These are phyloP conservation scores for Nematocida displodere DNA, from an alignment of 371 early-diverging fungal genomes.

Conservation along the genomic window DNA sequence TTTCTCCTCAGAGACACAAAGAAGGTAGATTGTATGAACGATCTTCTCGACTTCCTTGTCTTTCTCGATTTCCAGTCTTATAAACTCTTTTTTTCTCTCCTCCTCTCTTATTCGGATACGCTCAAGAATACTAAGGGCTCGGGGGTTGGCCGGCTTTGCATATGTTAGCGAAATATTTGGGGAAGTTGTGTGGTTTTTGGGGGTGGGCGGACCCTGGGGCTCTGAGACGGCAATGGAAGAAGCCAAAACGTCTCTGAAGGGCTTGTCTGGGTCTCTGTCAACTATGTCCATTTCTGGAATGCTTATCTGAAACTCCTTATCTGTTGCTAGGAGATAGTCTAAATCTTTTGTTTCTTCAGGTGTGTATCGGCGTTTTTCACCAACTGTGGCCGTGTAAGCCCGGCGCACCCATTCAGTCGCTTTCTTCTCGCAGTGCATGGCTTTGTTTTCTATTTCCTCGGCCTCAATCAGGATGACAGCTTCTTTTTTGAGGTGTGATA, in stretches of 20 bases:
- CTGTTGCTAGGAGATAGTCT: conserved; percentile 2
- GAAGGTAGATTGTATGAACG: conserved; percentile 14
- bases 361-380: background rate
- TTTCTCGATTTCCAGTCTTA: conserved; percentile 50
- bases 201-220: background rate
- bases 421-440: conserved; percentile 35
- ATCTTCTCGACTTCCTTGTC: conserved; percentile 49
- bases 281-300: too few species aligned
- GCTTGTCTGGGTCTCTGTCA: background rate
- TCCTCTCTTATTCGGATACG: conserved; percentile 61
- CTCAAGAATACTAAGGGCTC: conserved; percentile 56
- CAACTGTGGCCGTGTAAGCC: too few species aligned
- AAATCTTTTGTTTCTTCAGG: background rate
- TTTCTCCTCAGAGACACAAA: conserved; percentile 7
- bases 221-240: background rate
- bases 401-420: conserved; percentile 12
- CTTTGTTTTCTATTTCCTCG: conserved; percentile 24
- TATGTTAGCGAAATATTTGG: background rate
- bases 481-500: background rate
- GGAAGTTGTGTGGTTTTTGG: background rate
- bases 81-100: conserved; percentile 59
- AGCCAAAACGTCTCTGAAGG: background rate
- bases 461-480: background rate
- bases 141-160: background rate
- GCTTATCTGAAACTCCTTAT: background rate